A percentile compares a stretch with the other conserved stretches of the same genome.
Conservation (phyloP, 2,329 filamentous ascomycete species). For the Paecilomyces fulvus region DNA sequence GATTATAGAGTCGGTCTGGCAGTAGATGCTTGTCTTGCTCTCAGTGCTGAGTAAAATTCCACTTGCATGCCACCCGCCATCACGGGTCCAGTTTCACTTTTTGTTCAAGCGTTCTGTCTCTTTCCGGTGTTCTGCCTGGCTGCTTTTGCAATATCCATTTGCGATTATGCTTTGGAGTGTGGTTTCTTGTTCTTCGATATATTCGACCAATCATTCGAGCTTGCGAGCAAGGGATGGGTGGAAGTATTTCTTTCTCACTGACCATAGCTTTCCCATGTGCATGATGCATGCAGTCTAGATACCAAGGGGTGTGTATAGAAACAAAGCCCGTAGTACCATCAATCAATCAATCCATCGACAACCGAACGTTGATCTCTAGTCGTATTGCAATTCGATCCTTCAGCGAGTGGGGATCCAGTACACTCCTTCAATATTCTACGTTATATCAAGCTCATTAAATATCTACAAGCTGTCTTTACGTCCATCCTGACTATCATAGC, state of each 20-base stretch:
- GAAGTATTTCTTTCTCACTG: background rate
- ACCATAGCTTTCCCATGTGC: background rate
- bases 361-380: too few species aligned
- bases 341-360: too few species aligned
- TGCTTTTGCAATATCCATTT: background rate
- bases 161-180: background rate
- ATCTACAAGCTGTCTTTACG: too few species aligned
- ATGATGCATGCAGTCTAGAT: background rate
- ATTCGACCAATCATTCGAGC: background rate
- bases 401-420: too few species aligned
- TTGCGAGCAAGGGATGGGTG: background rate
- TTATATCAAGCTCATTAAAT: too few species aligned
- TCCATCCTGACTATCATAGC: too few species aligned
- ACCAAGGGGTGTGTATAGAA: background rate
- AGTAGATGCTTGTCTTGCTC: constrained; percentile 75
- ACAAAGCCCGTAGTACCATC: background rate
- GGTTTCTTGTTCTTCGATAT: background rate
- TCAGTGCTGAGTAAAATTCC: constrained; percentile 41
- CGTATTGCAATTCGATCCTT: too few species aligned
- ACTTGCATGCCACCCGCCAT: background rate
- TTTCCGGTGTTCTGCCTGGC: background rate
- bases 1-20: constrained; percentile 63
- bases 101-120: background rate
- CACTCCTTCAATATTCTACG: too few species aligned
- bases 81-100: background rate